Evolutionary conservation across 2,329 filamentous ascomycete species (phyloP), one percentile per base, ranked within the genome.

Genomic region (Calonectria pseudoturangicola): DNA sequence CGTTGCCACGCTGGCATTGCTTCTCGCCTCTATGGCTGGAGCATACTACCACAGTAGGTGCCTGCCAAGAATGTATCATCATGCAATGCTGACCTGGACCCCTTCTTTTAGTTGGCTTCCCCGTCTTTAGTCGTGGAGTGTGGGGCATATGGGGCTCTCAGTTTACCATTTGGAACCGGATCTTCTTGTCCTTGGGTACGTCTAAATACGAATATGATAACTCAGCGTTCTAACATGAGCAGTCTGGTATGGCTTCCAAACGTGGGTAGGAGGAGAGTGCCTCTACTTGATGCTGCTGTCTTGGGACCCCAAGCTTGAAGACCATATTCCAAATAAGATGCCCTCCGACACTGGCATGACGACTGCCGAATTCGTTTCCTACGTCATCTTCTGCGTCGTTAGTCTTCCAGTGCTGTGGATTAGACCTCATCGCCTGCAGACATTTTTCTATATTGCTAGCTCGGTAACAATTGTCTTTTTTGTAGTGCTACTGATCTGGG

Each of bases 201-300:
- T 47, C 10, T 33, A 76, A 2, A 56, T n/a, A 16, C 18, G n/a
- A 21, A 36, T 9, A 8, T 9, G 4, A 1, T 3, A 15, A 5
- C 15, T 50, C 39, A 13, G 28, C 45, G 69, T 21, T 68, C 56
- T 50, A 3, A n/a, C 4, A 28, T 50, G 16, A 7, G 5, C 41
- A 75, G 73, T 75, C 41, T 75, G 73, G 73, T 85, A 86, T 66
- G 85, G 83, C 18, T 86, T 87, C 70, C 86, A 87, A 65, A 83
- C 86, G 5, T 88, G 86, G 84, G 84, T 87, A 48, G 87, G 87
- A 15, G 86, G 86, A 3, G 81, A 86, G 76, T 87, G 86, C 62
- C 74, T 87, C 68, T 86, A 87, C 64, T 81, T 88, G 54, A 86
- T 86, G 64, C 81, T 88, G 6, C 83, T 85, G 13, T 86, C 87